Percentiles rank a stretch among this genome's conserved stretches.
phyloP scores from a whole-genome alignment of 1,139 yeast species.

The Pichia sp. region DNA sequence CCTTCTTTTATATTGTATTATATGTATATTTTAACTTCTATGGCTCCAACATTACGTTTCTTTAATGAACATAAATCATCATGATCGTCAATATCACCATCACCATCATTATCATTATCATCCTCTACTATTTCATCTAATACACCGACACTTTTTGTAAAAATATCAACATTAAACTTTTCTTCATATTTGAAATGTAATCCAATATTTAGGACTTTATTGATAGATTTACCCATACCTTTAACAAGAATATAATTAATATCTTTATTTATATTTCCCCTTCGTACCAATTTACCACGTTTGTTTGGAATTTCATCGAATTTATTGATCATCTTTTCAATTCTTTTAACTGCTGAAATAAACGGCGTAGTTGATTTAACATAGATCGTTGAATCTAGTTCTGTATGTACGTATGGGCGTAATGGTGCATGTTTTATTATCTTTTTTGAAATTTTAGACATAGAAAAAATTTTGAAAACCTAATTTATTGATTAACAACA shows the following conservation, averaged over 20 bases:
- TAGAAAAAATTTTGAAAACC: too few species aligned
- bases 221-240: slow-evolving; percentile 67
- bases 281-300: slow-evolving; percentile 23
- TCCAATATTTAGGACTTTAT: slow-evolving; percentile 47
- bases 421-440: slow-evolving; percentile 42
- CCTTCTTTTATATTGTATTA: not conserved
- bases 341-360: slow-evolving; percentile 54
- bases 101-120: slow-evolving; percentile 29
- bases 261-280: slow-evolving; percentile 31
- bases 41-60: slow-evolving; percentile 51
- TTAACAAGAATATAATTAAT: slow-evolving; percentile 43
- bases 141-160: slow-evolving; percentile 55
- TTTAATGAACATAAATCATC: slow-evolving; percentile 25
- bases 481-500: too few species aligned
- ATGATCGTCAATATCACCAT: too few species aligned
- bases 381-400: slow-evolving; percentile 44
- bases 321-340: slow-evolving; percentile 40
- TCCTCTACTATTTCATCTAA: slow-evolving; percentile 47
- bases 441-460: too few species aligned
- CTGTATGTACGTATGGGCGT: slow-evolving; percentile 32
- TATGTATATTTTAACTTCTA: slow-evolving; percentile 43
- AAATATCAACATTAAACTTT: slow-evolving; percentile 43
- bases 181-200: slow-evolving; percentile 44
- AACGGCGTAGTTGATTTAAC: slow-evolving; percentile 57
- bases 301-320: slow-evolving; percentile 23